Evolutionary conservation across 345 rosid species (phyloP).

Genomic region (Turnera subulata): DNA sequence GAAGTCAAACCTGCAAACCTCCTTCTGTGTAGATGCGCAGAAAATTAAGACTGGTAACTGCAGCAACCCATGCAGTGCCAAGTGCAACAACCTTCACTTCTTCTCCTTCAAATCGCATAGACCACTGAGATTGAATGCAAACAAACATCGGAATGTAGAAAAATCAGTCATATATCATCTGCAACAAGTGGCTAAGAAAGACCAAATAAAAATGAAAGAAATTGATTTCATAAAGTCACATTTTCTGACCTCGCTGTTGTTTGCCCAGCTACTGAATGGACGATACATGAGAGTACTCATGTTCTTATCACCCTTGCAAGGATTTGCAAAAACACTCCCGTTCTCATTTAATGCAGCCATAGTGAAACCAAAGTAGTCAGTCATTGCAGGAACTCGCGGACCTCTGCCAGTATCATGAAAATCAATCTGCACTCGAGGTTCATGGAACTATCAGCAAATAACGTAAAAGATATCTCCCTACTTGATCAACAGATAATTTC

Average conservation of each 20-base stretch:
- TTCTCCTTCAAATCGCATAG: conserved; percentile 96
- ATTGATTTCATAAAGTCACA: conserved; percentile 9
- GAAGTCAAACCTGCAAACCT: conserved; percentile 77
- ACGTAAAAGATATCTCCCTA: background rate
- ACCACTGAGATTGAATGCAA: conserved; percentile 63
- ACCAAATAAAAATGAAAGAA: background rate
- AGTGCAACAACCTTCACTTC: conserved; percentile 89
- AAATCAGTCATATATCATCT: background rate
- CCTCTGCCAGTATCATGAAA: conserved; percentile 96
- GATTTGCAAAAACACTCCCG: conserved; percentile 93
- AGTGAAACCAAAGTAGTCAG: conserved; percentile 91
- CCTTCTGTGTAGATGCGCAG: conserved; percentile 85
- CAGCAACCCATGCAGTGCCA: conserved; percentile 92
- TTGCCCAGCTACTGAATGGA: conserved; percentile 88
- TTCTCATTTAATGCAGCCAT: conserved; percentile 84
- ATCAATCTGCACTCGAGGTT: conserved; percentile 56
- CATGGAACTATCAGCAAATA: conserved; percentile 15
- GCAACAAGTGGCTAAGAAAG: background rate
- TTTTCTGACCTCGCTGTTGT: conserved; percentile 74
- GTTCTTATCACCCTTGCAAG: conserved; percentile 86
- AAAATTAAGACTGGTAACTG: conserved; percentile 80
- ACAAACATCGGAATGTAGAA: conserved; percentile 24
- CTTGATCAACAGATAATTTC: background rate
- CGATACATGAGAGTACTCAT: conserved; percentile 93
- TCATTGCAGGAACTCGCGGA: conserved; percentile 92